Conservation (phyloP, 2,329 filamentous ascomycete genomes). For the Gremmenia infestans region DNA sequence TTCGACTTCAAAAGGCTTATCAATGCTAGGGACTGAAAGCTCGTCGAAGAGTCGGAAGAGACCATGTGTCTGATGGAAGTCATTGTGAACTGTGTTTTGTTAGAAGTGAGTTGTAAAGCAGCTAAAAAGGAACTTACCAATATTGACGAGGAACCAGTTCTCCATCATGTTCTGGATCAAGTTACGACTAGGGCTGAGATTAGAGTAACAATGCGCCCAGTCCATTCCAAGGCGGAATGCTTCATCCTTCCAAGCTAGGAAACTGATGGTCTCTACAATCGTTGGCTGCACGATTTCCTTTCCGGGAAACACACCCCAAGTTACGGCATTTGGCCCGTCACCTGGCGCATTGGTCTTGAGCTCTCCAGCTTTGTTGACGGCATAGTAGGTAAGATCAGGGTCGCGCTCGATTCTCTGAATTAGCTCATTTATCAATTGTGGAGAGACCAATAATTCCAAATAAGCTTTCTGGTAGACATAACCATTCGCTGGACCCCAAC, state of each 20-base stretch:
- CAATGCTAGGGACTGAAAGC: slow-evolving; percentile 62
- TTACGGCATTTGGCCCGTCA: slow-evolving; percentile 94
- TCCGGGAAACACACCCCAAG: slow-evolving; percentile 97
- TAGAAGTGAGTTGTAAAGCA: slow-evolving; percentile 12
- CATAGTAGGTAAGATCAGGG: slow-evolving; percentile 87
- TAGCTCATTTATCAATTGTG: slow-evolving; percentile 71
- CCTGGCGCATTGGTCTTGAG: slow-evolving; percentile 79
- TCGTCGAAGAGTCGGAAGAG: slow-evolving; percentile 86
- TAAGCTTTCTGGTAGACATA: slow-evolving; percentile 99
- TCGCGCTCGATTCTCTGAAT: slow-evolving; percentile 72
- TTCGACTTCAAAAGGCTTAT: slow-evolving; percentile 35
- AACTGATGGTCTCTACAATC: slow-evolving; percentile 97
- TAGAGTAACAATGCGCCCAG: slow-evolving; percentile 88
- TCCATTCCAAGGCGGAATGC: slow-evolving; percentile 88
- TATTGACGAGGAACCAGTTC: slow-evolving; percentile 90
- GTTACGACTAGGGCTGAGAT: slow-evolving; percentile 68
- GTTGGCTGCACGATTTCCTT: slow-evolving; percentile 99
- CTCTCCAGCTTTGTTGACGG: slow-evolving; percentile 77
- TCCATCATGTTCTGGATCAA: slow-evolving; percentile 82
- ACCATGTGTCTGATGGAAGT: slow-evolving; percentile 79
- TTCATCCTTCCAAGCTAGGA: slow-evolving; percentile 98
- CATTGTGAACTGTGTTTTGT: slow-evolving; percentile 74
- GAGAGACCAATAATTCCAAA: slow-evolving; percentile 82
- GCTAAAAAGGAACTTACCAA: slow-evolving; percentile 55
- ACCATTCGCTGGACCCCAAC: slow-evolving; percentile 91